Conservation (phyloP, 208 protist genomes). For the Trypanosoma rangeli region DNA sequence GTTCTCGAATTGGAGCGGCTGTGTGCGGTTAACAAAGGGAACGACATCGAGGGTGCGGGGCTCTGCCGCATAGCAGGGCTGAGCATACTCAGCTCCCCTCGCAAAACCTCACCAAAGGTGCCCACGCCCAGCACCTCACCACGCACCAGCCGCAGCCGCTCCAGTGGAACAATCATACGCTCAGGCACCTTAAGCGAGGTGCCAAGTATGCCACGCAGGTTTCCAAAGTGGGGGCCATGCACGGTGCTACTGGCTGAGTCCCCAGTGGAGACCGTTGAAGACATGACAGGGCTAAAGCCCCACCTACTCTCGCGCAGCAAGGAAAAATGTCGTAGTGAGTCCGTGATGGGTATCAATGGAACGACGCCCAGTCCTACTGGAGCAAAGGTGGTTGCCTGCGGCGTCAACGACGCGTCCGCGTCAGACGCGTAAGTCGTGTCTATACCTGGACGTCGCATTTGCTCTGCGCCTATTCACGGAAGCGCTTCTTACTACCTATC, state of each 20-base stretch:
- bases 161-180: constrained; percentile 41
- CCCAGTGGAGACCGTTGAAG: background rate
- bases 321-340: background rate
- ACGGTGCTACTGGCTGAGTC: constrained; percentile 18
- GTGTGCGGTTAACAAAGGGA: background rate
- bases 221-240: constrained; percentile 17
- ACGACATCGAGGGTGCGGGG: background rate
- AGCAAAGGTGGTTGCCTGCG: background rate
- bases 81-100: constrained; percentile 59
- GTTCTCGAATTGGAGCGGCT: constrained; percentile 2
- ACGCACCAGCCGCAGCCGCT: constrained; percentile 31
- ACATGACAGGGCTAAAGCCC: constrained; percentile 19
- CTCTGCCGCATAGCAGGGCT: background rate
- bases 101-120: constrained; percentile 60
- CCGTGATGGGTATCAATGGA: constrained; percentile 8
- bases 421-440: background rate
- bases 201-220: constrained; percentile 41
- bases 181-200: constrained; percentile 38
- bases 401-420: background rate
- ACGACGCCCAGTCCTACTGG: constrained; percentile 2
- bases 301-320: constrained; percentile 10
- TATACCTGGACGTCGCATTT: background rate
- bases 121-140: constrained; percentile 42
- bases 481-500: background rate
- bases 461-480: background rate